These are phyloP conservation scores for Rubia tinctorum DNA, from an alignment of 305 asterid species.

Conservation along the genomic window DNA sequence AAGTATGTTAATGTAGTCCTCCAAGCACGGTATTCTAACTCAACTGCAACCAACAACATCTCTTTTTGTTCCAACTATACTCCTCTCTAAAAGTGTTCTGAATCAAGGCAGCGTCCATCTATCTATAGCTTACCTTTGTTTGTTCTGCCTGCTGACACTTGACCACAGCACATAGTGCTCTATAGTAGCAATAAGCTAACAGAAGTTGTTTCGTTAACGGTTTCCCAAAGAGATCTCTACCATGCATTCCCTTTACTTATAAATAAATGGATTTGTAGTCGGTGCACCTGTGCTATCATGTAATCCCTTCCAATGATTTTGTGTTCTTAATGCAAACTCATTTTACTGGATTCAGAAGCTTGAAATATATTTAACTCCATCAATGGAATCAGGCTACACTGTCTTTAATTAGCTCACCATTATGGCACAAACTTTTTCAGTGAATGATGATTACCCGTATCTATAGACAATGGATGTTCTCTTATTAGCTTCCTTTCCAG, in stretches of 20 bases:
- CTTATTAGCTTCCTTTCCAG: background rate
- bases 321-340: background rate
- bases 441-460: too few relatives aligned
- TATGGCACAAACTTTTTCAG: background rate
- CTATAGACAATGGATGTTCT: background rate
- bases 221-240: too few relatives aligned
- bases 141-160: too few relatives aligned
- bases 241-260: too few relatives aligned
- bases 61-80: background rate
- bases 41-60: background rate
- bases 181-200: too few relatives aligned
- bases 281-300: too few relatives aligned
- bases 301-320: background rate
- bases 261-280: too few relatives aligned
- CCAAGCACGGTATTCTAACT: background rate
- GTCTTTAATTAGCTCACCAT: background rate
- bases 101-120: background rate
- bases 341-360: background rate
- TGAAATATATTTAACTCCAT: background rate
- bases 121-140: background rate
- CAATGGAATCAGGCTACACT: background rate
- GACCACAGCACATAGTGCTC: too few relatives aligned
- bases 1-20: conserved; percentile 36
- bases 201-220: too few relatives aligned
- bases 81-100: background rate